Evolutionary conservation across 352 stramenopile species (phyloP).

Genomic region (Pythium oligandrum): DNA sequence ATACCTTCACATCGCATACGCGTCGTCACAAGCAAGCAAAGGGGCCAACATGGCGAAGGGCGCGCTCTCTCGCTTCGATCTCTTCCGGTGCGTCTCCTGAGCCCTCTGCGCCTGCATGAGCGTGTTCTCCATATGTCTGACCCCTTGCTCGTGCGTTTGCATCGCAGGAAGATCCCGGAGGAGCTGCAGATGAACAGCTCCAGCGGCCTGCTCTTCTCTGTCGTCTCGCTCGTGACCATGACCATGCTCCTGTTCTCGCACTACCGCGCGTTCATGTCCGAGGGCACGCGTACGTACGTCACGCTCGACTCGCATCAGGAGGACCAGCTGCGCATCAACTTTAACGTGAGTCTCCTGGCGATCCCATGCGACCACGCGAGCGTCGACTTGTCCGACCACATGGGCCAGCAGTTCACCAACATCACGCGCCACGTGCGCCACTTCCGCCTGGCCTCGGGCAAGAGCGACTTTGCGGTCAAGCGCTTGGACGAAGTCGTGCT

Average conservation of each 20-base stretch:
- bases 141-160: conserved; percentile 8
- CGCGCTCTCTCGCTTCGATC: conserved; percentile 32
- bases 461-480: conserved; percentile 21
- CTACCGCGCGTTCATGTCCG: conserved; percentile 43
- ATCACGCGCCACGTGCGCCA: conserved; percentile 78
- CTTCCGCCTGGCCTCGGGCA: conserved; percentile 48
- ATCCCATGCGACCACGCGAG: conserved; percentile 68
- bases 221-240: conserved; percentile 61
- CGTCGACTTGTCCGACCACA: conserved; percentile 78
- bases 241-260: conserved; percentile 43
- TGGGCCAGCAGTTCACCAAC: conserved; percentile 70
- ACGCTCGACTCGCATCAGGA: conserved; percentile 75
- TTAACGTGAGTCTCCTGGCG: conserved; percentile 76
- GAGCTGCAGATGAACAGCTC: conserved; percentile 60
- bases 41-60: background rate
- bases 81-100: conserved; percentile 50
- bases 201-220: conserved; percentile 60
- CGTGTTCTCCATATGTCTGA: conserved; percentile 7
- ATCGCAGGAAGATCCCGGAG: conserved; percentile 65
- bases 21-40: too few relatives aligned
- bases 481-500: conserved; percentile 71
- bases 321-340: conserved; percentile 79
- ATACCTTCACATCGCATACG: too few relatives aligned
- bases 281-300: conserved; percentile 49
- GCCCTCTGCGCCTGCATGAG: background rate